Evolutionary conservation across 441 rosid genomes (phyloP), one percentile per base, ranked within the genome.

Genomic region (Theobroma grandiflorum): DNA sequence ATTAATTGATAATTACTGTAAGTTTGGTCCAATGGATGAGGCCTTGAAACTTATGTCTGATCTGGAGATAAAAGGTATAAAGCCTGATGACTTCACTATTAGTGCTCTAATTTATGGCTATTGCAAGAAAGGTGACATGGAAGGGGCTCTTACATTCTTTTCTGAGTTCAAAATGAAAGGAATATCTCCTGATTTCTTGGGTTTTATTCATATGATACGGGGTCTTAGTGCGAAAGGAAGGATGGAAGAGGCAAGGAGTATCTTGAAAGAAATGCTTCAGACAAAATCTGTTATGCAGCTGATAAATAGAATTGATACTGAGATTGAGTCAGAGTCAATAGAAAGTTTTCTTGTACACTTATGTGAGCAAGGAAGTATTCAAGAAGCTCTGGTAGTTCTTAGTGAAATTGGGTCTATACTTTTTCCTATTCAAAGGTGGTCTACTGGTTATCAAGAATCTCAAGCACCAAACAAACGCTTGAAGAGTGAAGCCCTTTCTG

Each of bases 251-350:
- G 90, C 99, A 0, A 89, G 97, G 78, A 85, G 83, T 69, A 82
- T 91, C 71, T 85, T 96, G 85, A 90, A 95, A 86, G 96, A 96
- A 79, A 94, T 94, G 98, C 93, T 96, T 82, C 90, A 85, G 83
- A 86, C 92, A 59, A 77, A 85, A 81, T 84, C 93, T 61, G 86
- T 87, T 72, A 70, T 89, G 80, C 91, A 90, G 84, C 77, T 93
- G 80, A 85, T 93, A 78, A 88, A 87, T 64, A 88, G 68, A 78
- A 85, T 93, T 75, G 91, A 92, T 80, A 72, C 86, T 38, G 92
- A 87, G 81, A 89, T 85, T 65, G 97, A 90, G 82, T 88, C 90
- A 2, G 98, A 93, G 75, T 89, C 97, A 1, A 61, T 93, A 67
- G 89, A 82, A 82, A 83, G 81, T 84, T 87, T 94, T 82, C 94